Percentiles rank a stretch among this genome's conserved stretches.
These are phyloP conservation scores for Lactifluus rugatus DNA, from an alignment of 768 basidiomycete species.

Conservation along the genomic window DNA sequence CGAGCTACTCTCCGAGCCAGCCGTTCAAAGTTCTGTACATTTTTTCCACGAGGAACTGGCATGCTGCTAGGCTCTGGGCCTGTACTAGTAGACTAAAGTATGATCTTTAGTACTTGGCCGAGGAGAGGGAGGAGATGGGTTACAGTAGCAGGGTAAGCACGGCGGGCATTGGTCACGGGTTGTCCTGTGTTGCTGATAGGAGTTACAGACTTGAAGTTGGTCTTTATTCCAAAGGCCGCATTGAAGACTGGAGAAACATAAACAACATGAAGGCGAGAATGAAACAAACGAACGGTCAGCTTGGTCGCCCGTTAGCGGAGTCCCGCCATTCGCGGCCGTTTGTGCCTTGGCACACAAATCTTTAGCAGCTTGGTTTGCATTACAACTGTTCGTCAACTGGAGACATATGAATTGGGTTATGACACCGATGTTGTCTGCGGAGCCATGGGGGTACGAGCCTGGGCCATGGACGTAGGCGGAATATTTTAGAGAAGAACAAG, in stretches of 20 bases:
- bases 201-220: conserved; percentile 39
- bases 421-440: conserved; percentile 28
- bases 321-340: conserved; percentile 34
- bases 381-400: conserved; percentile 38
- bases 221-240: conserved; percentile 42
- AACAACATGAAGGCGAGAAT: background rate
- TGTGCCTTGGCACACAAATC: conserved; percentile 33
- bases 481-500: too few relatives aligned
- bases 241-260: conserved; percentile 39
- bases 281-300: conserved; percentile 32
- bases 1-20: too few relatives aligned
- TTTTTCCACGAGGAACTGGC: too few relatives aligned
- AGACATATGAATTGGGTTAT: conserved; percentile 49
- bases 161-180: conserved; percentile 23
- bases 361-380: conserved; percentile 39
- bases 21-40: too few relatives aligned
- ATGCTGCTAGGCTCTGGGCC: too few relatives aligned
- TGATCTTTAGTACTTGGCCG: too few relatives aligned
- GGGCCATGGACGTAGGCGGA: background rate
- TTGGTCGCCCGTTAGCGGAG: conserved; percentile 34
- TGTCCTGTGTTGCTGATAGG: conserved; percentile 38
- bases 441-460: conserved; percentile 14
- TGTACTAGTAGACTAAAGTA: too few relatives aligned
- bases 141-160: conserved; percentile 4
- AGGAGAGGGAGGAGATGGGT: background rate